Evolutionary conservation across 2,329 filamentous ascomycete genomes (phyloP).

Genomic region (Lizonia empirigonia): DNA sequence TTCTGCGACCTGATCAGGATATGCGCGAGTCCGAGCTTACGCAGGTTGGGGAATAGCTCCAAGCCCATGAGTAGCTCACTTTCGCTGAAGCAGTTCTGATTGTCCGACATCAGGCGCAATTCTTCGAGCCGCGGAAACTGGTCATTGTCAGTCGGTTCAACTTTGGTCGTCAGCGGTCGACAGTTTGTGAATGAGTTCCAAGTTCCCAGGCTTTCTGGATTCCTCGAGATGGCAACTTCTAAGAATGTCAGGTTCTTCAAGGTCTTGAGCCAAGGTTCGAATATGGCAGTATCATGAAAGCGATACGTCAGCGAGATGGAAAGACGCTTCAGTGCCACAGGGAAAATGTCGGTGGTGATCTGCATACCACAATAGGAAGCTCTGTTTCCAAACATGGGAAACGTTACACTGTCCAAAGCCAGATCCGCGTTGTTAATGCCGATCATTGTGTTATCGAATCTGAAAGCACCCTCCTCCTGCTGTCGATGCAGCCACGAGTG

Average conservation of each 20-base stretch:
- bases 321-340: conserved; percentile 1
- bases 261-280: neutral
- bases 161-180: neutral
- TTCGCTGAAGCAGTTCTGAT: conserved; percentile 2
- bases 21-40: conserved; percentile 6
- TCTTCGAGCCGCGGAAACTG: neutral
- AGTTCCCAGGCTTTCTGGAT: neutral
- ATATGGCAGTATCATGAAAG: neutral
- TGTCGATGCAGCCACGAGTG: neutral
- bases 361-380: conserved; percentile 2
- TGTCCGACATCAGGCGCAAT: conserved; percentile 12
- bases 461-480: neutral
- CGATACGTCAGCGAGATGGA: neutral
- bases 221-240: conserved; percentile 1
- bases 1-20: conserved; percentile 1
- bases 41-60: neutral
- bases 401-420: neutral
- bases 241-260: conserved; percentile 2
- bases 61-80: neutral
- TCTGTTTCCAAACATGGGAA: conserved; percentile 3
- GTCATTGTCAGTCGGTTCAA: neutral
- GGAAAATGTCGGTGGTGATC: neutral
- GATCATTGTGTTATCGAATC: neutral
- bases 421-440: neutral
- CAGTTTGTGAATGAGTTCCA: neutral